Conservation (phyloP, 495 filamentous ascomycete species). For the Polyplosphaeria fusca region DNA sequence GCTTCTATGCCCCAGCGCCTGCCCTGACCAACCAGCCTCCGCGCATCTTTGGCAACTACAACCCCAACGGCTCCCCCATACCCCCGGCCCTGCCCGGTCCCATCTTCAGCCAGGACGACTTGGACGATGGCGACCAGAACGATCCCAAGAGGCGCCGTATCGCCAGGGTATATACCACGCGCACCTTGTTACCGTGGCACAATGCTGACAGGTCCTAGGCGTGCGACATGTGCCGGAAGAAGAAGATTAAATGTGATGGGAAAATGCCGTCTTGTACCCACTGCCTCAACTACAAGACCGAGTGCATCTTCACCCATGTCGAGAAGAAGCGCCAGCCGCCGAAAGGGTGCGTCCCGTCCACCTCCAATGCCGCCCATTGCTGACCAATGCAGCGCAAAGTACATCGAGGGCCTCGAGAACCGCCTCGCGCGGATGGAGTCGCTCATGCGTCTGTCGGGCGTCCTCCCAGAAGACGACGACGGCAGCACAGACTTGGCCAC, state of each 20-base stretch:
- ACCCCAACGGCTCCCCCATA: slow-evolving; percentile 59
- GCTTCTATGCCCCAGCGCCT: slow-evolving; percentile 41
- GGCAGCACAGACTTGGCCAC: slow-evolving; percentile 85
- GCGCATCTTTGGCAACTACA: slow-evolving; percentile 66
- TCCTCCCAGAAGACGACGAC: slow-evolving; percentile 82
- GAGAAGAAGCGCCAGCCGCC: slow-evolving; percentile 98
- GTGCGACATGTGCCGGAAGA: slow-evolving; percentile 98
- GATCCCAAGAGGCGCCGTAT: slow-evolving; percentile 92
- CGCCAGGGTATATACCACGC: slow-evolving; percentile 63
- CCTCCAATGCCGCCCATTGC: not conserved
- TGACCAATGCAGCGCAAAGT: slow-evolving; percentile 69
- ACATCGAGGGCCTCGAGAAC: slow-evolving; percentile 97
- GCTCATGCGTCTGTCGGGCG: slow-evolving; percentile 77
- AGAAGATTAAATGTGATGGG: slow-evolving; percentile 99
- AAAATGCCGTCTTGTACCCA: slow-evolving; percentile 94
- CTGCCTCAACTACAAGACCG: slow-evolving; percentile 97
- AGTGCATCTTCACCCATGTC: slow-evolving; percentile 95
- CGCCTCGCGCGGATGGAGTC: slow-evolving; percentile 91
- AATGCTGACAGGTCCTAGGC: slow-evolving; percentile 54
- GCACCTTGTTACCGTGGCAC: not conserved
- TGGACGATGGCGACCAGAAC: slow-evolving; percentile 70
- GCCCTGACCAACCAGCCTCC: slow-evolving; percentile 62
- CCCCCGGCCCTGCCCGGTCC: slow-evolving; percentile 56
- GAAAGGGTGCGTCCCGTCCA: slow-evolving; percentile 66
- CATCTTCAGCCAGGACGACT: slow-evolving; percentile 49